A percentile compares a stretch with the other conserved stretches of the same genome.
Conservation (phyloP, 1,284 basidiomycete genomes). For the Microbotryomycetes sp. region DNA sequence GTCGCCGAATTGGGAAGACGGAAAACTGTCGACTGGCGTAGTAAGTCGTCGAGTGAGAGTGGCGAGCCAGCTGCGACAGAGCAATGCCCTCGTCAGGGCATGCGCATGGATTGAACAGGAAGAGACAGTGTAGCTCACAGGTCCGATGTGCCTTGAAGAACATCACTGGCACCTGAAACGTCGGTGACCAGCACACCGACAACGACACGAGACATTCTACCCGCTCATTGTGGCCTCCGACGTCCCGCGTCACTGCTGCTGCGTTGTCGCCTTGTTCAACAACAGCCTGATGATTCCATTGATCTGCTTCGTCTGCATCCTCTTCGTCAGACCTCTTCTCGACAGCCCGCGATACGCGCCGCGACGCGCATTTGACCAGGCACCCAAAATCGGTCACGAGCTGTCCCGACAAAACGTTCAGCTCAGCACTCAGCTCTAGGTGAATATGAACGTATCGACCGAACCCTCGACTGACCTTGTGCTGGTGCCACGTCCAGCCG, state of each 20-base stretch:
- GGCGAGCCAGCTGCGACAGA: slow-evolving; percentile 60
- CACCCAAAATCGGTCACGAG: neutral
- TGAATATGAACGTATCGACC: too few species aligned
- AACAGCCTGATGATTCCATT: too few species aligned
- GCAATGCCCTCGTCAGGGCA: too few species aligned
- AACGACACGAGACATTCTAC: too few species aligned
- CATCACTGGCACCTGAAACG: slow-evolving; percentile 68
- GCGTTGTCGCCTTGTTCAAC: slow-evolving; percentile 6
- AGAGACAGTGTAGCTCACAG: slow-evolving; percentile 6
- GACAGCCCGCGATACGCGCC: neutral
- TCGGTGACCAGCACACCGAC: slow-evolving; percentile 62
- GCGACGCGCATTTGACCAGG: neutral
- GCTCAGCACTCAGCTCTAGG: too few species aligned
- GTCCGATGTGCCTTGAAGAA: slow-evolving; percentile 63
- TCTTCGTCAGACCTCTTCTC: neutral
- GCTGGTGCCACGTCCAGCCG: too few species aligned
- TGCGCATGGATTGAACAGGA: too few species aligned
- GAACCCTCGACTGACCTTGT: too few species aligned
- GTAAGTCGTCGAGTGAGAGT: slow-evolving; percentile 52
- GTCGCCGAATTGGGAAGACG: slow-evolving; percentile 43
- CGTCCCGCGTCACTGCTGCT: too few species aligned
- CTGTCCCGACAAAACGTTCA: too few species aligned
- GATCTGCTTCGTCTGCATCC: neutral
- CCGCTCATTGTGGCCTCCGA: too few species aligned
- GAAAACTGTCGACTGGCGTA: slow-evolving; percentile 54